phyloP scores from a whole-genome alignment of 2,329 filamentous ascomycete genomes.

The Apiospora sp. region DNA sequence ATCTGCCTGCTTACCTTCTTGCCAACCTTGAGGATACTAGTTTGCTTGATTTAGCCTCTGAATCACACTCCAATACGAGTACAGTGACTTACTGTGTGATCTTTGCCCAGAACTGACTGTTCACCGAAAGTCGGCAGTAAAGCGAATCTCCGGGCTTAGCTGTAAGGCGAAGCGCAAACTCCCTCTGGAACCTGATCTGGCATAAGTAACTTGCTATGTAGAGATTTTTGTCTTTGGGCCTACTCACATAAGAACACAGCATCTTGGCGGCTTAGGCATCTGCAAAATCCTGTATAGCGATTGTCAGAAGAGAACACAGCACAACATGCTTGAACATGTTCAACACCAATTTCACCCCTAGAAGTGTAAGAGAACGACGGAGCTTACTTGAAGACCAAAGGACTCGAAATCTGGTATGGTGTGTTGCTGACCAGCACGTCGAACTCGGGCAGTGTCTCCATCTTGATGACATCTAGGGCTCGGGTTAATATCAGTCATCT shows the following conservation, averaged over 20 bases:
- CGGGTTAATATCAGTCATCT: not conserved
- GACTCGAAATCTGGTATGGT: constrained; percentile 83
- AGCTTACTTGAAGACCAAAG: constrained; percentile 90
- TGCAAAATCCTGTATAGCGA: not conserved
- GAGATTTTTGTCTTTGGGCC: constrained; percentile 42
- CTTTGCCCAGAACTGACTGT: constrained; percentile 90
- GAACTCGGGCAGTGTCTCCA: constrained; percentile 64
- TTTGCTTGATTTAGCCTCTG: not conserved
- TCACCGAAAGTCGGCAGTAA: constrained; percentile 90
- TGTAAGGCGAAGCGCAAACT: constrained; percentile 84
- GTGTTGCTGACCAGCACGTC: constrained; percentile 81
- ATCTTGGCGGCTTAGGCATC: constrained; percentile 76
- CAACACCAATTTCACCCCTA: not conserved
- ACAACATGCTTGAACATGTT: not conserved
- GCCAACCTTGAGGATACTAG: constrained; percentile 84
- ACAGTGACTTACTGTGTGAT: constrained; percentile 53
- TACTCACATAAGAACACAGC: constrained; percentile 53
- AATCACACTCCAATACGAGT: constrained; percentile 34
- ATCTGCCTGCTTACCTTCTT: constrained; percentile 61
- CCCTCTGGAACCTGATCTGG: constrained; percentile 95
- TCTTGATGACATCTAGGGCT: constrained; percentile 74
- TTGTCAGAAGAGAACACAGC: not conserved
- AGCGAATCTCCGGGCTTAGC: constrained; percentile 88
- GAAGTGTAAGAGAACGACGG: constrained; percentile 39
- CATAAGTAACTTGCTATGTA: constrained; percentile 39